Evolutionary conservation across 495 filamentous ascomycete genomes (phyloP), one percentile per base, ranked within the genome.

Genomic region (Hypoxylon fuscum): DNA sequence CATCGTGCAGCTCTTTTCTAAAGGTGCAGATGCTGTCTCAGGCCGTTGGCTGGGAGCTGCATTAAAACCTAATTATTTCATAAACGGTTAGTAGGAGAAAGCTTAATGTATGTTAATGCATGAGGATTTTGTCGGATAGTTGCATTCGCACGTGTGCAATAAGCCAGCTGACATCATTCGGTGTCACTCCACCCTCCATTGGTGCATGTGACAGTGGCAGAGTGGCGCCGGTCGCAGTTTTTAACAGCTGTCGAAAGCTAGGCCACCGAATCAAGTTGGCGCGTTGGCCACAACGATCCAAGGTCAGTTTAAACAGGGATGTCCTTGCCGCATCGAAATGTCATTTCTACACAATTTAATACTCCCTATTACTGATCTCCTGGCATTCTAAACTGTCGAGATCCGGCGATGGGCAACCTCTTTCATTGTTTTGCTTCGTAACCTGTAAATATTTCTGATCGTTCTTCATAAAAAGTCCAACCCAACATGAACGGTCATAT

Each of bases 401-500:
- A 38, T 15, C 35, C 4, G 35, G 35, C 11, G 35, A 38, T 38
- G 35, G 35, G 11, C 5, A 38, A 38, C 35, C 35, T 15, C 3
- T 15, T 38, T 4, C 45, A 41, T 58, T 37, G 34, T 45, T 27
- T 55, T 25, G 22, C 10, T 48, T 48, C 45, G 43, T 68, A 59
- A 63, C 54, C 49, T 64, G 58, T 40, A 66, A 44, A 53, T 66
- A 60, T 47, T 53, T 35, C 23, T 59, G 37, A 48, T 62, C 22
- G 15, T 35, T 41, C 51, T 57, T 42, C 15, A 17, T 29, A 54
- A 31, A 52, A n/a, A 29, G 40, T 29, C 62, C 48, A 62, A 84
- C 35, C 3, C 3, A 27, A 4, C 17, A 89, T 91, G 81, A 97
- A 97, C 76, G 90, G 90, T 65, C 93, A 97, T 73, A 94, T 97